phyloP scores from a whole-genome alignment of 345 rosid species.

The Brassica carinata region DNA sequence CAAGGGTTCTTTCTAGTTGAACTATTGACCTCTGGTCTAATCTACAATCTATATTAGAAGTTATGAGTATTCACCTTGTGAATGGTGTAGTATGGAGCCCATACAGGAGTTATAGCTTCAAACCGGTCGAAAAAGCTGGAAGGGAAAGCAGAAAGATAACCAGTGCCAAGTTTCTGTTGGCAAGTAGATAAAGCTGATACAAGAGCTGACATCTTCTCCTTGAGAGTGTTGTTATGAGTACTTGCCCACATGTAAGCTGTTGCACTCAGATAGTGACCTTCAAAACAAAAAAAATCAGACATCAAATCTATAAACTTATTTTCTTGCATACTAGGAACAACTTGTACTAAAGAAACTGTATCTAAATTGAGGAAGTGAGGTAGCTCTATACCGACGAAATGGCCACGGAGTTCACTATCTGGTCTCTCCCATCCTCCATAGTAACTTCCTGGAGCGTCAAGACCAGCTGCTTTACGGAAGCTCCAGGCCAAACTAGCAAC shows the following conservation, averaged over 20 bases:
- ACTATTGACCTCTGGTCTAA: no score
- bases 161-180: conserved; percentile 70
- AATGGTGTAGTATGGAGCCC: conserved; percentile 99
- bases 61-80: conserved; percentile 65
- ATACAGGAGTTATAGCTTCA: conserved; percentile 76
- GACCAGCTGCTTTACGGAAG: conserved; percentile 80
- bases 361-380: background rate
- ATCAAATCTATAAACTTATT: background rate
- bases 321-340: conserved; percentile 10
- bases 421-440: conserved; percentile 95
- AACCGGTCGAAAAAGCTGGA: conserved; percentile 76
- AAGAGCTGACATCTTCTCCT: conserved; percentile 68
- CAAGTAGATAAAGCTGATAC: conserved; percentile 70
- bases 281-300: conserved; percentile 26
- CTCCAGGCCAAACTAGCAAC: conserved; percentile 81
- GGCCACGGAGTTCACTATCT: conserved; percentile 79
- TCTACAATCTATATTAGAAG: background rate
- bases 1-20: no score
- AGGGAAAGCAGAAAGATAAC: conserved; percentile 97
- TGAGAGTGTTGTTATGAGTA: conserved; percentile 67
- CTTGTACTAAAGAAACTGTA: conserved; percentile 9
- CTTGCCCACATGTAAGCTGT: conserved; percentile 95
- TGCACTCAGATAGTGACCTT: conserved; percentile 97
- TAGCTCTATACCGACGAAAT: conserved; percentile 71
- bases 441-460: conserved; percentile 57